Conservation (phyloP, 306 rosid genomes). For the Dicorynia guianensis region DNA sequence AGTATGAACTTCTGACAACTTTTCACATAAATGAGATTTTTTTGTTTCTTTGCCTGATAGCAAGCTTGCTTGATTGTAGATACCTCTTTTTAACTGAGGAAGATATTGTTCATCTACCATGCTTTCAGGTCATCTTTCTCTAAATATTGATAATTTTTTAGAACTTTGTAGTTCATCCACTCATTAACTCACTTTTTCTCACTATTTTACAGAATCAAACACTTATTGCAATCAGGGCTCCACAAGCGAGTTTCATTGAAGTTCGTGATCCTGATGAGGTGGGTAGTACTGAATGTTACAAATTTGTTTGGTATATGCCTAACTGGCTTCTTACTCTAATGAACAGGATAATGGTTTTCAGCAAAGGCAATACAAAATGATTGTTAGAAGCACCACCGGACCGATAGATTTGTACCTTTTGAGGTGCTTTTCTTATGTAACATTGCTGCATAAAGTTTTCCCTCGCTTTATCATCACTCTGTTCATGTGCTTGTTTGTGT, state of each 20-base stretch:
- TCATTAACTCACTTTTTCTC: slow-evolving; percentile 40
- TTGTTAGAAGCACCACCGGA: slow-evolving; percentile 74
- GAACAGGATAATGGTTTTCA: slow-evolving; percentile 66
- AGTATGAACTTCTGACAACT: slow-evolving; percentile 51
- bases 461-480: slow-evolving; percentile 17
- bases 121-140: slow-evolving; percentile 72
- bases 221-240: slow-evolving; percentile 81
- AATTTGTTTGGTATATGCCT: slow-evolving; percentile 29
- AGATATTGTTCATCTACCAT: slow-evolving; percentile 70
- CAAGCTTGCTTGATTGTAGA: slow-evolving; percentile 51
- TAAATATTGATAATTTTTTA: slow-evolving; percentile 3
- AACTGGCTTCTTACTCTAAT: slow-evolving; percentile 41
- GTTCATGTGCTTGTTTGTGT: slow-evolving; percentile 24
- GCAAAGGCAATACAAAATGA: slow-evolving; percentile 73
- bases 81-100: slow-evolving; percentile 64
- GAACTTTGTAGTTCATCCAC: slow-evolving; percentile 27
- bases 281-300: slow-evolving; percentile 43
- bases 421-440: slow-evolving; percentile 56
- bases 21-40: background rate
- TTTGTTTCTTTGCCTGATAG: slow-evolving; percentile 38
- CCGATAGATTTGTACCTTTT: slow-evolving; percentile 76
- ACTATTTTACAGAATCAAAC: slow-evolving; percentile 63
- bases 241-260: slow-evolving; percentile 75
- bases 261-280: slow-evolving; percentile 94
- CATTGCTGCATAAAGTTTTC: slow-evolving; percentile 26